Evolutionary conservation across 106 monocot genomes (phyloP).

Genomic region (Platanthera zijinensis): DNA sequence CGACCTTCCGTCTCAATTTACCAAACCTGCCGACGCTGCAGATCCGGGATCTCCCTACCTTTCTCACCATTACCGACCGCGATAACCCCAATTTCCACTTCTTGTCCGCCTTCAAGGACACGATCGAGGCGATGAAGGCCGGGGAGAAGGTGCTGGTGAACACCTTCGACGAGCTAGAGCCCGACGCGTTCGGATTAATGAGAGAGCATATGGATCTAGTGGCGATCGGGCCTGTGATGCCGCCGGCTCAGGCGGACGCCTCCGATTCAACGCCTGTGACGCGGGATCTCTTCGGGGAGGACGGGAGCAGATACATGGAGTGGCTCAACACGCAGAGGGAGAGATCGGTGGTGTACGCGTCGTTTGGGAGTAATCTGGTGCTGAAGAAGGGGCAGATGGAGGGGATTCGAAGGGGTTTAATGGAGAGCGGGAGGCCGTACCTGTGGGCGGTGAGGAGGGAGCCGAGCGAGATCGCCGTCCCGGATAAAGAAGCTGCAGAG

Average conservation of each 20-base stretch:
- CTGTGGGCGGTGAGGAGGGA: conserved; percentile 37
- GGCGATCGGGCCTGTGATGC: conserved; percentile 18
- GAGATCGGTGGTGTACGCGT: background rate
- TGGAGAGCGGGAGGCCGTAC: conserved; percentile 31
- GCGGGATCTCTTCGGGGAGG: background rate
- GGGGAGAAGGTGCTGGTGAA: conserved; percentile 25
- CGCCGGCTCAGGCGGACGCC: background rate
- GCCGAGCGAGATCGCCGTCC: too few relatives aligned
- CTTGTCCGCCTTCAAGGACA: background rate
- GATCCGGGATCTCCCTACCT: conserved; percentile 31
- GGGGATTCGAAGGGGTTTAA: background rate
- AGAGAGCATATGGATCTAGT: conserved; percentile 14
- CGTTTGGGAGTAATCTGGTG: background rate
- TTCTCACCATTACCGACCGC: conserved; percentile 3
- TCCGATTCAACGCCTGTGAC: background rate
- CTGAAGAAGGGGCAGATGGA: background rate
- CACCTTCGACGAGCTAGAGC: conserved; percentile 29
- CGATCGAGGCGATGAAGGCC: background rate
- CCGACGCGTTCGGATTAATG: conserved; percentile 8
- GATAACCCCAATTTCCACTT: background rate
- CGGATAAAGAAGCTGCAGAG: conserved; percentile 11
- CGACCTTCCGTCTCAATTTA: background rate
- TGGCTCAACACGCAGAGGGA: background rate
- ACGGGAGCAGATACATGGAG: background rate
- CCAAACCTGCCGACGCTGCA: conserved; percentile 20